Evolutionary conservation across 2,329 filamentous ascomycete genomes (phyloP), one percentile per base, ranked within the genome.

Genomic region (Dactylellina sp.): DNA sequence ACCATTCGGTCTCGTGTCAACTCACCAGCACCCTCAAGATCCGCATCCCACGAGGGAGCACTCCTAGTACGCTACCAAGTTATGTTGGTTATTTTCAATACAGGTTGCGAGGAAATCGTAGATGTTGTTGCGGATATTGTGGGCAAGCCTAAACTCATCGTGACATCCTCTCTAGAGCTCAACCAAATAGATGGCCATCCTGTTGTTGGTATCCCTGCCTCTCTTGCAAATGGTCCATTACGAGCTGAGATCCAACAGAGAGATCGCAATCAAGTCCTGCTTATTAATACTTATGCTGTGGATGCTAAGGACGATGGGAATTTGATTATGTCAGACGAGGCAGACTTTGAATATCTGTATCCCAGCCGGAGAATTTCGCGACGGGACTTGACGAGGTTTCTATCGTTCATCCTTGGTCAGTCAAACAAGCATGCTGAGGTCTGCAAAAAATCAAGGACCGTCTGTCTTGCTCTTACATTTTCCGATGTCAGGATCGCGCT

Each of bases 301-400:
- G 88, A 89, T 77, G 61, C 84, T 88, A 63, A 88, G 88, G 28
- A 90, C 89, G 83, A 87, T 88, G 16, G 40, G 4, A 74, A 74
- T 42, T 14, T 74, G 49, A 80, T 84, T 49, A 84, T 93, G 22
- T 92, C 89, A 14, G 83, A 86, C 24, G 81, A 86, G 66, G 93
- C 90, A 82, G 91, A 95, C 81, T 95, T 94, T 82, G 92, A 96
- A 80, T 95, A 94, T 77, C 84, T 96, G 18, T 96, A 95, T 82
- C 91, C 90, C 2, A 86, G 89, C 75, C 84, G 85, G 7, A 86
- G 89, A 0, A 91, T 91, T 80, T 88, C 89, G 75, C 87, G 91
- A 25, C 86, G 91, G 65, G 91, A 95, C 79, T 83, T 95, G 49
- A 88, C 91, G 7, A 87, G 92, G 39, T 95, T 93, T 79, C 86